Evolutionary conservation across 306 rosid species (phyloP).

Genomic region (Clitoria ternatea): DNA sequence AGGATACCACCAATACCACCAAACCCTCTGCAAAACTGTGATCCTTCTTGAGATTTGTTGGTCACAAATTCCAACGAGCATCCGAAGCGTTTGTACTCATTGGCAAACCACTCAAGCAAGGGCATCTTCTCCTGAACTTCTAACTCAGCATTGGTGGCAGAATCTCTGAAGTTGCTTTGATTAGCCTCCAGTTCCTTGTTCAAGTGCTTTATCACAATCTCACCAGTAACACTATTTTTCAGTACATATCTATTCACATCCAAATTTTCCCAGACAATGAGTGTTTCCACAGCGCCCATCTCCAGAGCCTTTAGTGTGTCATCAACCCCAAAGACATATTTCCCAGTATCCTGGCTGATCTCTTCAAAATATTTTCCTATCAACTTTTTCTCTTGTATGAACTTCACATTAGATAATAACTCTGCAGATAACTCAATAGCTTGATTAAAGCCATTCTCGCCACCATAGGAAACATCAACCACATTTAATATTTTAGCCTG

Average conservation of each 20-base stretch:
- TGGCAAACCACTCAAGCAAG: conserved; percentile 85
- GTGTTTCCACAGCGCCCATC: conserved; percentile 87
- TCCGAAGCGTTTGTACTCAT: conserved; percentile 68
- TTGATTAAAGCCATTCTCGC: conserved; percentile 84
- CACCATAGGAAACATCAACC: conserved; percentile 86
- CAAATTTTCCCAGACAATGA: conserved; percentile 78
- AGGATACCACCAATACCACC: conserved; percentile 91
- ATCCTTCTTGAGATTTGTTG: conserved; percentile 87
- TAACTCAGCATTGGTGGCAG: conserved; percentile 39
- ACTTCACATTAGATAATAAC: conserved; percentile 74
- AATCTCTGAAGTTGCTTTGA: conserved; percentile 59
- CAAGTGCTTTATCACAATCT: conserved; percentile 57
- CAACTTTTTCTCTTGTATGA: conserved; percentile 75
- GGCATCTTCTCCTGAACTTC: conserved; percentile 78
- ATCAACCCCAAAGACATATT: conserved; percentile 77
- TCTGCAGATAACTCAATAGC: conserved; percentile 79
- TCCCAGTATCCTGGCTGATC: conserved; percentile 87
- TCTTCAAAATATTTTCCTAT: conserved; percentile 83
- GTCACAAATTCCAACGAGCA: conserved; percentile 79
- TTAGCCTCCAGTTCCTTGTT: conserved; percentile 64
- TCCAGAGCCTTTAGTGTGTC: conserved; percentile 80
- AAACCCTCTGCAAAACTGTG: conserved; percentile 84
- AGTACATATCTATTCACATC: conserved; percentile 66
- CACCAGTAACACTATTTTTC: conserved; percentile 51
- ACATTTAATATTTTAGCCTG: conserved; percentile 76